Conservation (phyloP, 1,284 basidiomycete species). For the Rhodotorula mucilaginosa region DNA sequence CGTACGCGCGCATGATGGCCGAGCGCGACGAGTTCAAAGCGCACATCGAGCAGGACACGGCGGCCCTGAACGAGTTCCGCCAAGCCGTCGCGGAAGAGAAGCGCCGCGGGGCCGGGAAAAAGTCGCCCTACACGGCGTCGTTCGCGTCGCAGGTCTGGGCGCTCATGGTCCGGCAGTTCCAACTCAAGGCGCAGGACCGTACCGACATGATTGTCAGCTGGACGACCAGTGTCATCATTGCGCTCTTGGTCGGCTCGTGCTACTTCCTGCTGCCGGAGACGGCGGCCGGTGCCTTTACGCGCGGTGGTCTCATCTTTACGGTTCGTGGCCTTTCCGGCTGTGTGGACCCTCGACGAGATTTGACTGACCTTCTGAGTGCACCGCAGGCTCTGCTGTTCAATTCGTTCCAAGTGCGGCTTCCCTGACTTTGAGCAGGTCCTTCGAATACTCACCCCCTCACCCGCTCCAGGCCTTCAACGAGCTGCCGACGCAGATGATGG, state of each 20-base stretch:
- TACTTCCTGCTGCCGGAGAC: slow-evolving; percentile 62
- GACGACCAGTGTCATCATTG: slow-evolving; percentile 55
- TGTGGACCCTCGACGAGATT: not conserved
- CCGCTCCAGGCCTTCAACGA: slow-evolving; percentile 65
- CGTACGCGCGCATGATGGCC: slow-evolving; percentile 56
- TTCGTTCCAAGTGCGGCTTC: slow-evolving; percentile 51
- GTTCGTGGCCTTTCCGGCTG: no score
- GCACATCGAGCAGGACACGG: slow-evolving; percentile 57
- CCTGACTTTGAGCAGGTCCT: not conserved
- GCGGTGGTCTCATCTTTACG: slow-evolving; percentile 69
- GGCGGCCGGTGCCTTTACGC: slow-evolving; percentile 77
- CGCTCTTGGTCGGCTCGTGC: slow-evolving; percentile 65
- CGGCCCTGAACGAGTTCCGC: slow-evolving; percentile 64
- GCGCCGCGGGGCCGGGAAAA: slow-evolving; percentile 75
- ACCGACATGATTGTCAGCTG: slow-evolving; percentile 64
- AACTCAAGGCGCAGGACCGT: slow-evolving; percentile 72
- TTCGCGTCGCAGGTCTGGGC: slow-evolving; percentile 71
- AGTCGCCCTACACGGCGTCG: slow-evolving; percentile 81
- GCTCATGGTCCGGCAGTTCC: slow-evolving; percentile 68
- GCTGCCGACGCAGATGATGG: slow-evolving; percentile 59
- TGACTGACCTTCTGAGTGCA: not conserved
- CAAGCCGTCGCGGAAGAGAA: slow-evolving; percentile 64
- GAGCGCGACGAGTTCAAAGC: slow-evolving; percentile 64
- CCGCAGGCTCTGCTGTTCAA: slow-evolving; percentile 60
- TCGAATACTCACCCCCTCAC: slow-evolving; percentile 58